phyloP scores from a whole-genome alignment of 1,284 basidiomycete genomes.

The Pulveroboletus sp. region DNA sequence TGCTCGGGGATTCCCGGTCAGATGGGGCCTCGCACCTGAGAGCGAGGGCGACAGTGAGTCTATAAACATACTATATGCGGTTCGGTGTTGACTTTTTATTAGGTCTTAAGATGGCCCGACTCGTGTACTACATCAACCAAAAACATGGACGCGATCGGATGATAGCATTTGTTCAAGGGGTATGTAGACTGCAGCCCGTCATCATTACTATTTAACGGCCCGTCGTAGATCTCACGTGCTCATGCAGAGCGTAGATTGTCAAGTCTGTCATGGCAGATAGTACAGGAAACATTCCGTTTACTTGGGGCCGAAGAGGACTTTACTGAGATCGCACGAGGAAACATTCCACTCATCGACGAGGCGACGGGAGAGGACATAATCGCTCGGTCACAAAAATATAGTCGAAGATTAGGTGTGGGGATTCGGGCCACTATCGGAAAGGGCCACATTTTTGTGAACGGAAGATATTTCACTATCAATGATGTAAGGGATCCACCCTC shows the following conservation, averaged over 20 bases:
- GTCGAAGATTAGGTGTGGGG: conserved; percentile 50
- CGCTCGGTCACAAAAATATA: conserved; percentile 51
- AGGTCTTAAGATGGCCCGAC: conserved; percentile 71
- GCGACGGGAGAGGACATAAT: conserved; percentile 34
- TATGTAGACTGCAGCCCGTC: conserved; percentile 35
- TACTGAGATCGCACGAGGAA: conserved; percentile 44
- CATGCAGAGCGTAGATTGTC: conserved; percentile 38
- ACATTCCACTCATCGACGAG: conserved; percentile 25
- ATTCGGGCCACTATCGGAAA: conserved; percentile 22
- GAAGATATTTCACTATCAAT: conserved; percentile 71
- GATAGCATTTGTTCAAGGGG: conserved; percentile 58
- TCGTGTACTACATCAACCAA: conserved; percentile 69
- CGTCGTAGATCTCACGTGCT: conserved; percentile 40
- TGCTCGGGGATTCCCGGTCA: conserved; percentile 68
- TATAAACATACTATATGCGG: background rate
- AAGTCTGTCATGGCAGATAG: conserved; percentile 47
- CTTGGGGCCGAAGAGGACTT: conserved; percentile 39
- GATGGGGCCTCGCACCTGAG: conserved; percentile 83
- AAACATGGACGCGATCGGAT: conserved; percentile 65
- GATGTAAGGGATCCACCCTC: conserved; percentile 54
- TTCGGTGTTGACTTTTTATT: conserved; percentile 12
- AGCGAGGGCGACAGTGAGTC: conserved; percentile 57
- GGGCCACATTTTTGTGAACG: conserved; percentile 86
- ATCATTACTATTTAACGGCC: background rate
- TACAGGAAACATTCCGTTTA: conserved; percentile 46